A percentile compares a stretch with the other conserved stretches of the same genome.
Evolutionary conservation across 768 basidiomycete species (phyloP).

Genomic region (Trametes cinnabarina): DNA sequence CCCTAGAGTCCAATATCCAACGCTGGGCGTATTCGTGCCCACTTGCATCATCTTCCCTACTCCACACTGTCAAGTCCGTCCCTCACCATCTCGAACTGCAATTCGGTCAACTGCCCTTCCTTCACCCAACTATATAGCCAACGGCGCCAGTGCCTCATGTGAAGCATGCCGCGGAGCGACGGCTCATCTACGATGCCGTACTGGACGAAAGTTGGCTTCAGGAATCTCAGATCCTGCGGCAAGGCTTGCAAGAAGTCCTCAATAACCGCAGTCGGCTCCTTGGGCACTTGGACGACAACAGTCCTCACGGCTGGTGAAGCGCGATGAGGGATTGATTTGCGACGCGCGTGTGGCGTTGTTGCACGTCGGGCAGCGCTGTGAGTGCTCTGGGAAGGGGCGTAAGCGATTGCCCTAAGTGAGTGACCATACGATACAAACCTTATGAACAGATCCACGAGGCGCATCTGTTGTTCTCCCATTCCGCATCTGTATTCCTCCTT

Average conservation of each 20-base stretch:
- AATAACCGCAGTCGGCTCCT: neutral
- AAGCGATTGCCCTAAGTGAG: too few relatives aligned
- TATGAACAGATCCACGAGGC: too few relatives aligned
- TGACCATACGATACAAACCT: too few relatives aligned
- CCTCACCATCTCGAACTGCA: conserved; percentile 11
- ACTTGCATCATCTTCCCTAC: neutral
- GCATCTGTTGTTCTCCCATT: too few relatives aligned
- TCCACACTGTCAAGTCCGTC: neutral
- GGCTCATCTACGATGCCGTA: neutral
- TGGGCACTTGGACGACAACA: too few relatives aligned
- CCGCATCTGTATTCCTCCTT: too few relatives aligned
- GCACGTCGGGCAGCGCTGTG: too few relatives aligned
- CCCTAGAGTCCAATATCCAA: neutral
- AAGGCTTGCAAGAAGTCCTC: neutral
- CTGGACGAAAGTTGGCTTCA: conserved; percentile 1
- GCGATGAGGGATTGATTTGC: too few relatives aligned
- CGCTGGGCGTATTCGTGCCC: too few relatives aligned
- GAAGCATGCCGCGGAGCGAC: neutral
- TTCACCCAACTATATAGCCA: conserved; percentile 15
- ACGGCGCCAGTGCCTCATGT: conserved; percentile 1
- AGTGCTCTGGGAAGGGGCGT: too few relatives aligned
- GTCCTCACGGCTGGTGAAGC: too few relatives aligned
- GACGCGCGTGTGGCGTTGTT: too few relatives aligned
- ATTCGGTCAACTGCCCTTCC: conserved; percentile 6
- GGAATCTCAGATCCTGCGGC: conserved; percentile 1